phyloP scores from a whole-genome alignment of 2,329 filamentous ascomycete species.

The Colletotrichum cereale region DNA sequence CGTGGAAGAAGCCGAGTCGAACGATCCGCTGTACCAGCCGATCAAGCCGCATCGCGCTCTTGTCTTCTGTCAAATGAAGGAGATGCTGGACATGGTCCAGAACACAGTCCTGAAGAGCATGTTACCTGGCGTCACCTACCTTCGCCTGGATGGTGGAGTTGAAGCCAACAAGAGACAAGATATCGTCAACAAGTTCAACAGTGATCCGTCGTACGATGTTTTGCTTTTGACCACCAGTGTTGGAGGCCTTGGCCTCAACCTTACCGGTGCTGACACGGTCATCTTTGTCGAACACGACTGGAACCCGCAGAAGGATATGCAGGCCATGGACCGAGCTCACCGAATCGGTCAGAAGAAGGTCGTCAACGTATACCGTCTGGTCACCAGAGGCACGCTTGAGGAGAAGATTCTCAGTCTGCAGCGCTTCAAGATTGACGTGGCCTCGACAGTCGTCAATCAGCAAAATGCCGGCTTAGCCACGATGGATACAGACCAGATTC shows the following conservation, averaged over 20 bases:
- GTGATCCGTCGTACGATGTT: slow-evolving; percentile 95
- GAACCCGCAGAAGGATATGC: slow-evolving; percentile 98
- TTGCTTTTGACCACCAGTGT: slow-evolving; percentile 94
- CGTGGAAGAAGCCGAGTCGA: slow-evolving; percentile 72
- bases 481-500: slow-evolving; percentile 98
- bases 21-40: slow-evolving; percentile 76
- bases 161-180: slow-evolving; percentile 95
- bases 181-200: slow-evolving; percentile 99
- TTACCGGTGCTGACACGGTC: slow-evolving; percentile 97
- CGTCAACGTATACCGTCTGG: slow-evolving; percentile 97
- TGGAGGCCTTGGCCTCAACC: slow-evolving; percentile 91
- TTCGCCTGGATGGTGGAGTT: slow-evolving; percentile 93
- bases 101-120: slow-evolving; percentile 90
- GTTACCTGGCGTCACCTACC: slow-evolving; percentile 91
- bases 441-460: slow-evolving; percentile 97
- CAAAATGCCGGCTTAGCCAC: slow-evolving; percentile 94
- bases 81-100: slow-evolving; percentile 99
- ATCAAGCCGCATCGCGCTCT: slow-evolving; percentile 96
- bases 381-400: slow-evolving; percentile 94
- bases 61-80: slow-evolving; percentile 99
- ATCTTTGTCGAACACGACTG: slow-evolving; percentile 99
- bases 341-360: slow-evolving; percentile 99
- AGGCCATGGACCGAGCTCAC: slow-evolving; percentile 98
- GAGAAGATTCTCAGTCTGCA: slow-evolving; percentile 99
- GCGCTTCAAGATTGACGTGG: slow-evolving; percentile 99